A percentile compares a stretch with the other conserved stretches of the same genome.
Evolutionary conservation across 352 stramenopile genomes (phyloP).

Genomic region (Pythium folliculosum): DNA sequence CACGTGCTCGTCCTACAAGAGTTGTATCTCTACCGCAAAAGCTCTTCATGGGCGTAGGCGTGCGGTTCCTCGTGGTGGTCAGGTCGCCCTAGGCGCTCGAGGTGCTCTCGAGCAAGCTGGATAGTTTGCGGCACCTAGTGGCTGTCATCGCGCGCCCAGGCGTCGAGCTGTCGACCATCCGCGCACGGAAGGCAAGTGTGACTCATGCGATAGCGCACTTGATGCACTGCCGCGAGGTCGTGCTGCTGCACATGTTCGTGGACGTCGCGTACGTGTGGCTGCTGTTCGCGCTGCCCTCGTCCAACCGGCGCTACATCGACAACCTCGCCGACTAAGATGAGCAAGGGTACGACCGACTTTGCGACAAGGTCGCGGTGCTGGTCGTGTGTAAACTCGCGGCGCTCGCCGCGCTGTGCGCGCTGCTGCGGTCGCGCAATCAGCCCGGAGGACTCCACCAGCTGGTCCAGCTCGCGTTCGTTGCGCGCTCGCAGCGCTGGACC

Average conservation of each 20-base stretch:
- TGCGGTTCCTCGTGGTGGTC: no score
- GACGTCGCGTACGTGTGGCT: constrained; percentile 15
- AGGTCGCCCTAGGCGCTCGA: no score
- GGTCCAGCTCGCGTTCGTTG: constrained; percentile 16
- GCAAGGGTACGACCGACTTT: background rate
- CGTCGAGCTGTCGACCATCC: background rate
- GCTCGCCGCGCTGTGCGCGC: background rate
- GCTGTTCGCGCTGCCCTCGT: constrained; percentile 1
- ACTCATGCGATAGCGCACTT: constrained; percentile 5
- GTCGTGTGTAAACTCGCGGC: background rate
- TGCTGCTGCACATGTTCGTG: constrained; percentile 23
- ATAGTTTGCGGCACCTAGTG: background rate
- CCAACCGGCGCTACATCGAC: constrained; percentile 1
- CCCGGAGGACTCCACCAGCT: constrained; percentile 8
- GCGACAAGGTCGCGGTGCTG: background rate
- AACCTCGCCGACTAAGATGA: background rate
- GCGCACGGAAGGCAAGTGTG: background rate
- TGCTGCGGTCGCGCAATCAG: background rate
- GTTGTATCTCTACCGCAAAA: no score
- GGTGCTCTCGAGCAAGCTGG: no score
- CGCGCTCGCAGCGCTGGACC: constrained; percentile 8
- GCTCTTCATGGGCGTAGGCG: no score
- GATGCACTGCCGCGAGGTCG: constrained; percentile 22
- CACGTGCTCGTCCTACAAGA: no score
- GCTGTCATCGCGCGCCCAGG: background rate